phyloP scores from a whole-genome alignment of 2,329 filamentous ascomycete species.

The Diaporthe sp. region DNA sequence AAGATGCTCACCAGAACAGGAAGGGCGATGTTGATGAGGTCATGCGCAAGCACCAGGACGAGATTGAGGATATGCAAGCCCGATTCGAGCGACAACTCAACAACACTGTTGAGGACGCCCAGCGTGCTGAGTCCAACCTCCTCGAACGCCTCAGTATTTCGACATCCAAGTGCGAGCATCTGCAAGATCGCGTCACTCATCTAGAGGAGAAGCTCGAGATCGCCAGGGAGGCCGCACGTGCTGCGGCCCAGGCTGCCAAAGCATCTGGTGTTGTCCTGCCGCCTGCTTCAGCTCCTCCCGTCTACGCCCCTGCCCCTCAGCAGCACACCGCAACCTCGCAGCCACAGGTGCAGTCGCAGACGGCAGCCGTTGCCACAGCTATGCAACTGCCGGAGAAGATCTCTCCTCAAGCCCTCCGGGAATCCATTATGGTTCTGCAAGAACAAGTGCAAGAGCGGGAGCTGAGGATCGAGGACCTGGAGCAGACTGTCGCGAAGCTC shows the following conservation, averaged over 20 bases:
- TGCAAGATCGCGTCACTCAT: constrained; percentile 85
- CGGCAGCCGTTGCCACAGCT: constrained; percentile 51
- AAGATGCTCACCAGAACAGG: constrained; percentile 80
- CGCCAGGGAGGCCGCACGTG: constrained; percentile 85
- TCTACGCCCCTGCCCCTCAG: constrained; percentile 36
- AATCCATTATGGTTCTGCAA: constrained; percentile 95
- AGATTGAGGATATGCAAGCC: constrained; percentile 78
- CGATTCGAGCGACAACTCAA: constrained; percentile 80
- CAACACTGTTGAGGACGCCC: constrained; percentile 82
- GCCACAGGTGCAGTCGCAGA: constrained; percentile 44
- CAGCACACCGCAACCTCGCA: constrained; percentile 36
- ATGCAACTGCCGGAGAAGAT: constrained; percentile 81
- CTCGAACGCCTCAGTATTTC: constrained; percentile 84
- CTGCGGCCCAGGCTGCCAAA: constrained; percentile 81
- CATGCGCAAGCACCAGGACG: constrained; percentile 70
- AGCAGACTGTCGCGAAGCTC: constrained; percentile 73
- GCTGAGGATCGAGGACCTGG: constrained; percentile 86
- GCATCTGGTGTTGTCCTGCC: constrained; percentile 50
- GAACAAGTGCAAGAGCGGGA: constrained; percentile 97
- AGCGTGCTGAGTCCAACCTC: constrained; percentile 82
- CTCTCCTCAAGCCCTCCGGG: constrained; percentile 91
- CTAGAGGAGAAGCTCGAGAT: constrained; percentile 93
- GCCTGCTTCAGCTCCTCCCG: constrained; percentile 48
- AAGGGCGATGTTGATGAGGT: constrained; percentile 63
- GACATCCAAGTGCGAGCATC: constrained; percentile 84